A percentile compares a stretch with the other conserved stretches of the same genome.
phyloP scores from a whole-genome alignment of 164 flowering plant genomes.

The Nymphaea colorata region DNA sequence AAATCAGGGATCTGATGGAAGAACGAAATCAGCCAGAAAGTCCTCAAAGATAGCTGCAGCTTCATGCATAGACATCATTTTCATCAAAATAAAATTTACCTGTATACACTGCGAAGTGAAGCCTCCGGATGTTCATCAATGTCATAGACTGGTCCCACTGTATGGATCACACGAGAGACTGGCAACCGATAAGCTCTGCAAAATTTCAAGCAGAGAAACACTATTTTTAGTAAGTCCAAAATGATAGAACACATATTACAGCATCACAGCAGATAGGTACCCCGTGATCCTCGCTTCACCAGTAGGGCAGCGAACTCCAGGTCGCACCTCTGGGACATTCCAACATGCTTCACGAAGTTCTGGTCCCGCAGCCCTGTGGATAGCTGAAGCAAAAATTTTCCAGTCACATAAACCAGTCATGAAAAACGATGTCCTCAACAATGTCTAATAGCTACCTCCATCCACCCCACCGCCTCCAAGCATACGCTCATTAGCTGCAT shows the following conservation, averaged over 20 bases:
- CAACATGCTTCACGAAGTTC: constrained; percentile 65
- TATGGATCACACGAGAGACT: constrained; percentile 79
- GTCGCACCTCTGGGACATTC: constrained; percentile 68
- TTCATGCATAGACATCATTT: no score
- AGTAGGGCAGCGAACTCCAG: constrained; percentile 82
- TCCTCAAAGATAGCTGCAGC: no score
- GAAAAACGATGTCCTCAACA: background rate
- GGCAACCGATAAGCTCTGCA: constrained; percentile 82
- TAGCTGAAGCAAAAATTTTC: constrained; percentile 35
- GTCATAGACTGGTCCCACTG: constrained; percentile 89
- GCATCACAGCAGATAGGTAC: background rate
- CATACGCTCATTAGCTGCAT: constrained; percentile 90
- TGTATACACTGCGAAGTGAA: constrained; percentile 60
- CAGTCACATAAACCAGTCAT: background rate
- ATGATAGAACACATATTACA: background rate
- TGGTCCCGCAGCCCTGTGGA: constrained; percentile 95
- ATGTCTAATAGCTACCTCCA: constrained; percentile 56
- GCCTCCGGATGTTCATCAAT: constrained; percentile 42
- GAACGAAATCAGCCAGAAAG: background rate
- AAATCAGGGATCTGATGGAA: background rate
- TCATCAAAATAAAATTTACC: constrained; percentile 18
- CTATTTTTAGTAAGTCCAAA: background rate
- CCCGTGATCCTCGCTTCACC: constrained; percentile 91
- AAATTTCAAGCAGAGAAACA: background rate
- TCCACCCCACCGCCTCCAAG: constrained; percentile 99